A percentile compares a stretch with the other conserved stretches of the same genome.
These are phyloP conservation scores for Craterostigma plantagineum DNA, from an alignment of 257 asterid genomes.

Conservation along the genomic window DNA sequence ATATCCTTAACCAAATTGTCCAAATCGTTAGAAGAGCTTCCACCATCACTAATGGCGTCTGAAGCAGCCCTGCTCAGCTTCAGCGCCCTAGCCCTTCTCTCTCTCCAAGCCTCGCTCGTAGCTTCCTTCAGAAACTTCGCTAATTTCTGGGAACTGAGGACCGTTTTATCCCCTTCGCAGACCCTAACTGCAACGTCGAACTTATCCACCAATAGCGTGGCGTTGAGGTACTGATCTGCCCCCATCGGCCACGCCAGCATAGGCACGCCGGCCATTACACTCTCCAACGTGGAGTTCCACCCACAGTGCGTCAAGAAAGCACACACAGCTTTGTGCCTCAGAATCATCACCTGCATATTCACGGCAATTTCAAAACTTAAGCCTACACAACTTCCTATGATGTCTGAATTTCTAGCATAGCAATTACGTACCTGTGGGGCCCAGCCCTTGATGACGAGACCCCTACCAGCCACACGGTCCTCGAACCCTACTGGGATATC, in stretches of 20 bases:
- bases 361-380: no score
- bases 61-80: conserved; percentile 25
- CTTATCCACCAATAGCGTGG: conserved; percentile 44
- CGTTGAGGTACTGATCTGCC: conserved; percentile 49
- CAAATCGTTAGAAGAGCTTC: conserved; percentile 33
- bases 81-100: conserved; percentile 19
- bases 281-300: conserved; percentile 55
- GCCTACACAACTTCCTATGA: no score
- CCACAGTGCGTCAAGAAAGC: conserved; percentile 56
- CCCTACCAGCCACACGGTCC: conserved; percentile 40
- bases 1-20: conserved; percentile 5
- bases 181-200: conserved; percentile 33
- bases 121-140: conserved; percentile 15
- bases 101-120: conserved; percentile 13
- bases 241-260: conserved; percentile 81
- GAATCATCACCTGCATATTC: conserved; percentile 11
- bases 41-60: conserved; percentile 30
- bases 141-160: conserved; percentile 22
- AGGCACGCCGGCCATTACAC: conserved; percentile 36
- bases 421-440: conserved; percentile 46
- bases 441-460: conserved; percentile 57
- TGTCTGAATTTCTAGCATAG: no score
- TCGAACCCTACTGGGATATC: conserved; percentile 46
- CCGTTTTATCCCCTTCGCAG: conserved; percentile 40
- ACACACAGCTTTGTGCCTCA: conserved; percentile 26